These are phyloP conservation scores for Whalleya microplaca DNA, from an alignment of 2,329 filamentous ascomycete genomes.

Conservation along the genomic window DNA sequence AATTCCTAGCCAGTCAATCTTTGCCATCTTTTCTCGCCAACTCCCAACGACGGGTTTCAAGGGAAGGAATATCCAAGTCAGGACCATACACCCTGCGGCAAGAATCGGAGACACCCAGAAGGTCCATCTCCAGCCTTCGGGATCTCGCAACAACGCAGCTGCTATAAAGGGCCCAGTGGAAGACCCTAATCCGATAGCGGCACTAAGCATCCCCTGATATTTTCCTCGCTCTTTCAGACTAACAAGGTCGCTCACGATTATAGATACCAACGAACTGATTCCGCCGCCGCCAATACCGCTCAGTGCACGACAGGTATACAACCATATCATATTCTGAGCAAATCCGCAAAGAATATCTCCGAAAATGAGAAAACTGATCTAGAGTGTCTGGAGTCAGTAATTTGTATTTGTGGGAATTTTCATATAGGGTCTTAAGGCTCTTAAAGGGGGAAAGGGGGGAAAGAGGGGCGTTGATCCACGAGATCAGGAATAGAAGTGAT, in stretches of 20 bases:
- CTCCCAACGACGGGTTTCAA: conserved; percentile 4
- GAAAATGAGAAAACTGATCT: conserved; percentile 25
- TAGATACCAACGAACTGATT: conserved; percentile 41
- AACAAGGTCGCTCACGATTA: conserved; percentile 43
- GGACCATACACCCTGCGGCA: conserved; percentile 6
- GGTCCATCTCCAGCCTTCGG: conserved; percentile 16
- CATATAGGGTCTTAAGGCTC: no score
- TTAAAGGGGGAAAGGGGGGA: neutral
- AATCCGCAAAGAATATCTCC: conserved; percentile 41
- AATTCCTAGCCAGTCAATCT: conserved; percentile 28
- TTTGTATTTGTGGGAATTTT: neutral
- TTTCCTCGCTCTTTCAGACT: conserved; percentile 41
- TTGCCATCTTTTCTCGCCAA: conserved; percentile 15
- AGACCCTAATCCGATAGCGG: conserved; percentile 49
- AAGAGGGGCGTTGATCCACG: no score
- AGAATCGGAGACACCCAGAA: conserved; percentile 26
- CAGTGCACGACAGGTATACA: conserved; percentile 42
- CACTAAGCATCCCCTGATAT: conserved; percentile 48
- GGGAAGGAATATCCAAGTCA: conserved; percentile 10
- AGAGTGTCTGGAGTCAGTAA: neutral
- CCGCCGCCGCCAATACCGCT: conserved; percentile 42
- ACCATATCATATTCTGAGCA: conserved; percentile 33
- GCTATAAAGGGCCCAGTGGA: conserved; percentile 51
- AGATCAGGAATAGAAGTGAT: no score
- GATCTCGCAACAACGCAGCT: conserved; percentile 41